Percentiles rank a stretch among this genome's conserved stretches.
These are phyloP conservation scores for Cornus controversa DNA, from an alignment of 148 eudicot genomes.

Conservation along the genomic window DNA sequence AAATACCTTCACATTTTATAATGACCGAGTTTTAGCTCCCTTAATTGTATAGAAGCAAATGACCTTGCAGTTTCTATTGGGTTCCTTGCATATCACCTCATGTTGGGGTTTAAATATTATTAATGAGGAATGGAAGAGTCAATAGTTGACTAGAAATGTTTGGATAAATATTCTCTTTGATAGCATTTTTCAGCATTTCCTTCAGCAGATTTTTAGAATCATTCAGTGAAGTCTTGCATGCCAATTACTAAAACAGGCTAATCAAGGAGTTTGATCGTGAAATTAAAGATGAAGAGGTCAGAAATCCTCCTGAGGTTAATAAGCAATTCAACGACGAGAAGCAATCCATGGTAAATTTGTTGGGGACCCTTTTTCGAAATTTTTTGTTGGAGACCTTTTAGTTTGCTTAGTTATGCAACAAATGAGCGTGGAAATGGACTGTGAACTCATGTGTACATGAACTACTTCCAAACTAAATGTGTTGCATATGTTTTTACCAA, in stretches of 20 bases:
- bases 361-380: too few species aligned
- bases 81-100: background rate
- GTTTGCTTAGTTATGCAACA: background rate
- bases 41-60: background rate
- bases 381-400: background rate
- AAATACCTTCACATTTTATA: background rate
- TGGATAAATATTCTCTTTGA: background rate
- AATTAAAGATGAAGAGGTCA: slow-evolving; percentile 85
- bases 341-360: slow-evolving; percentile 77
- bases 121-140: background rate
- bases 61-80: background rate
- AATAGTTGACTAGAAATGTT: background rate
- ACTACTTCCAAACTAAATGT: background rate
- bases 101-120: background rate
- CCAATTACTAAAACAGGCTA: slow-evolving; percentile 37
- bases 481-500: background rate
- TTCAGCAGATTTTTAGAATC: background rate
- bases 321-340: slow-evolving; percentile 96
- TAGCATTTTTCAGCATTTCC: background rate
- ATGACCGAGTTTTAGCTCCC: background rate
- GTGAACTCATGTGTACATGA: background rate
- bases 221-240: background rate
- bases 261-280: slow-evolving; percentile 98
- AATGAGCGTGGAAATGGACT: background rate
- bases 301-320: slow-evolving; percentile 76